Percentiles rank a stretch among this genome's conserved stretches.
Conservation (phyloP, 805 yeast genomes). For the Metschnikowia peoriensis region DNA sequence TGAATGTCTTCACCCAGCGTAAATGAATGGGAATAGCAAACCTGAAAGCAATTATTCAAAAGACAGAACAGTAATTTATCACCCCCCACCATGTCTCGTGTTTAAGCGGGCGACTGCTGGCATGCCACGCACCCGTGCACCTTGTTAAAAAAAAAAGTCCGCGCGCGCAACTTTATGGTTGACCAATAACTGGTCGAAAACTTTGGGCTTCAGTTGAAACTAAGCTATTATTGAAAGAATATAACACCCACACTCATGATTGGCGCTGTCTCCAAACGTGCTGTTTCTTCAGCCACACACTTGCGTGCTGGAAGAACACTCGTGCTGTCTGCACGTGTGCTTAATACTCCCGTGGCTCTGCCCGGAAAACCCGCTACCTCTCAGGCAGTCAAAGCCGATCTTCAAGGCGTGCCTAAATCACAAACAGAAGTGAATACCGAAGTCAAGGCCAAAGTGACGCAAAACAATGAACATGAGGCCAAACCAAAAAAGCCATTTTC, state of each 20-base stretch:
- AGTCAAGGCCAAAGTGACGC: constrained; percentile 20
- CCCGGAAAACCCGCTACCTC: constrained; percentile 18
- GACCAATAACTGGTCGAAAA: not conserved
- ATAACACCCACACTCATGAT: constrained; percentile 6
- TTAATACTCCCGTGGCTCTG: constrained; percentile 12
- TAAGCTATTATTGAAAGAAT: not conserved
- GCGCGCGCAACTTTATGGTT: not conserved
- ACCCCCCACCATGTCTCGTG: too few relatives aligned
- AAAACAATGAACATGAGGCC: constrained; percentile 15
- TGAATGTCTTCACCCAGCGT: too few relatives aligned
- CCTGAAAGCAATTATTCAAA: too few relatives aligned
- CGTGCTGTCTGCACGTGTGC: constrained; percentile 10
- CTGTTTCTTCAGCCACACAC: constrained; percentile 1
- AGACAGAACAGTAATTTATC: too few relatives aligned
- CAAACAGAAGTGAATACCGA: constrained; percentile 8
- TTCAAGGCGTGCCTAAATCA: constrained; percentile 2
- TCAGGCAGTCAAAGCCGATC: constrained; percentile 16
- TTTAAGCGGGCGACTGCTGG: too few relatives aligned
- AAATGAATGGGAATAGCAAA: too few relatives aligned
- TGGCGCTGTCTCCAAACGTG: constrained; percentile 10
- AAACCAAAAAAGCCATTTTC: constrained; percentile 30
- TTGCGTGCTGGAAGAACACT: constrained; percentile 11
- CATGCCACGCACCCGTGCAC: constrained; percentile 3
- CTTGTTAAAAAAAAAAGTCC: not conserved
- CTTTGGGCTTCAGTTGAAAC: not conserved